Conservation (phyloP, 768 basidiomycete genomes). For the Sarcodon sp. region DNA sequence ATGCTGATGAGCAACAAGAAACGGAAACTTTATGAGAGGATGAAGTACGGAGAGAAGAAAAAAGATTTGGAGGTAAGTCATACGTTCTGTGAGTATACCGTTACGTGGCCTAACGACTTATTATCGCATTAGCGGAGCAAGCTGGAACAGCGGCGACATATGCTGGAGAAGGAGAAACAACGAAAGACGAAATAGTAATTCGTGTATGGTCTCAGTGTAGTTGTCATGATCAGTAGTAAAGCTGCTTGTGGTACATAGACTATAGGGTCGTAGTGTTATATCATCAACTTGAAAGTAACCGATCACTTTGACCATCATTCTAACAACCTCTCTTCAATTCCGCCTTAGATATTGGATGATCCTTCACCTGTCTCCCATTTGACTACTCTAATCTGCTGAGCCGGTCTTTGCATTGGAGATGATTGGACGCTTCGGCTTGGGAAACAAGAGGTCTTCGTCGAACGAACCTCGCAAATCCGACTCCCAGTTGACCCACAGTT, state of each 20-base stretch:
- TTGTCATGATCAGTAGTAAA: not conserved
- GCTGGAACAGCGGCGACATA: slow-evolving; percentile 13
- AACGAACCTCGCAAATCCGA: slow-evolving; percentile 11
- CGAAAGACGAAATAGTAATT: slow-evolving; percentile 9
- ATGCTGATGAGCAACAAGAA: slow-evolving; percentile 98
- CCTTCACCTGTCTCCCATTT: not conserved
- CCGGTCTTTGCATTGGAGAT: not conserved
- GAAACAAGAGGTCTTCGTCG: slow-evolving; percentile 20
- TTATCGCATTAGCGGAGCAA: slow-evolving; percentile 11
- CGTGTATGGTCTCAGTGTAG: not conserved
- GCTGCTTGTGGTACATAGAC: too few relatives aligned
- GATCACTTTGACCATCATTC: not conserved
- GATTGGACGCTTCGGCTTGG: slow-evolving; percentile 15
- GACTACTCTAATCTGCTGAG: not conserved
- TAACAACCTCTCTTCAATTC: not conserved
- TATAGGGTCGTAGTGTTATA: too few relatives aligned
- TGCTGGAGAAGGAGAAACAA: slow-evolving; percentile 15
- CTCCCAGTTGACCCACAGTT: slow-evolving; percentile 12
- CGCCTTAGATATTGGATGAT: not conserved
- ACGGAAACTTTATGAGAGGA: slow-evolving; percentile 84
- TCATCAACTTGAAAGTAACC: not conserved
- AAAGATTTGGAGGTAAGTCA: slow-evolving; percentile 63
- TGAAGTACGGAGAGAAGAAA: slow-evolving; percentile 78
- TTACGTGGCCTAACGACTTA: slow-evolving; percentile 5
- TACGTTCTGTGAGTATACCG: not conserved